phyloP scores from a whole-genome alignment of 495 filamentous ascomycete genomes.

The Hypoxylon lenormandii region DNA sequence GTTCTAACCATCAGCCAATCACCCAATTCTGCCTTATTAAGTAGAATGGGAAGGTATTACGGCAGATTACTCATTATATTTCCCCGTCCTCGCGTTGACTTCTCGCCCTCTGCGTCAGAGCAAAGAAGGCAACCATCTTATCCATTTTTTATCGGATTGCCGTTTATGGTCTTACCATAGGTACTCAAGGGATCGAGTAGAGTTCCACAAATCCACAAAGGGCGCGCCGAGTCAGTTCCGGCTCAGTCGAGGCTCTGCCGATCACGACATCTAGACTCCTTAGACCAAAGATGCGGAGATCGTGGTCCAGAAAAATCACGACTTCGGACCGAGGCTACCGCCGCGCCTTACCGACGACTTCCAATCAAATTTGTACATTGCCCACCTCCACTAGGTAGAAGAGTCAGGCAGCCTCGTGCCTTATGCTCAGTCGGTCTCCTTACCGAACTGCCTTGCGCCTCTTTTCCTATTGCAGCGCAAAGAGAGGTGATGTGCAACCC shows the following conservation, averaged over 20 bases:
- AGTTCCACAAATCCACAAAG: constrained; percentile 21
- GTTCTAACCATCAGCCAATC: neutral
- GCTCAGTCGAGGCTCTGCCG: constrained; percentile 49
- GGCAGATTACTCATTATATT: neutral
- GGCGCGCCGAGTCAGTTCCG: constrained; percentile 35
- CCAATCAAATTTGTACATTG: neutral
- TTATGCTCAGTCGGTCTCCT: neutral
- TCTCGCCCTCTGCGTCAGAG: neutral
- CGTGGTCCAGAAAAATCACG: constrained; percentile 44
- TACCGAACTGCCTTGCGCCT: neutral
- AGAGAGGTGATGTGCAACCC: too few species aligned
- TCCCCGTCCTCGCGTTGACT: neutral
- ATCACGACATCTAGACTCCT: constrained; percentile 52
- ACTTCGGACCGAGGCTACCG: constrained; percentile 6
- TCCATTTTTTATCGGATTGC: constrained; percentile 5
- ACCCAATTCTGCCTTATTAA: neutral
- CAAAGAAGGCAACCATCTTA: neutral
- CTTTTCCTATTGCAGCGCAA: neutral
- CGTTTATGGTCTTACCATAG: neutral
- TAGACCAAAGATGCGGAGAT: constrained; percentile 35
- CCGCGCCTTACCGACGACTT: neutral
- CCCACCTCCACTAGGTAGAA: neutral
- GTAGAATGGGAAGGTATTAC: neutral
- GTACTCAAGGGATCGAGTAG: neutral
- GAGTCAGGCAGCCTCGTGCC: neutral